These are phyloP conservation scores for Amyloporia xantha DNA, from an alignment of 768 basidiomycete species.

Conservation along the genomic window DNA sequence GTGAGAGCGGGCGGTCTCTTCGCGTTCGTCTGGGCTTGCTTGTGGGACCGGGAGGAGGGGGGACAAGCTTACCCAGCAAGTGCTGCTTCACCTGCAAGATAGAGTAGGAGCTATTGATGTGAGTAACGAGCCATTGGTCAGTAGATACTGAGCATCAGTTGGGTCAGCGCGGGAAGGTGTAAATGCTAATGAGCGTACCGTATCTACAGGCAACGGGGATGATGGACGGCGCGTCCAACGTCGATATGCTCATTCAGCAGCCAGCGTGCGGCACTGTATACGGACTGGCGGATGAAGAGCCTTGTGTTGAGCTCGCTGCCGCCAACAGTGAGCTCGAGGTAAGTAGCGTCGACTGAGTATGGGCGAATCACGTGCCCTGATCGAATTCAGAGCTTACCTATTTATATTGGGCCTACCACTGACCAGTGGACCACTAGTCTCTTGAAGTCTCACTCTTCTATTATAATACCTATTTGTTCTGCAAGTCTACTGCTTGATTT, in stretches of 20 bases:
- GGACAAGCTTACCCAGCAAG: constrained; percentile 53
- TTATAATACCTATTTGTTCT: no score
- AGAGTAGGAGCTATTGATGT: constrained; percentile 54
- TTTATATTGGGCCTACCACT: no score
- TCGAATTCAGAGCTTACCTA: no score
- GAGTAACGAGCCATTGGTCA: constrained; percentile 76
- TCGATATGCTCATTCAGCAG: neutral
- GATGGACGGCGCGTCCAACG: neutral
- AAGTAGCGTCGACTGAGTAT: no score
- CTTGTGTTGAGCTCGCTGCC: no score
- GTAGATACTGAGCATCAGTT: constrained; percentile 40
- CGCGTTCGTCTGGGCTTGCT: constrained; percentile 10
- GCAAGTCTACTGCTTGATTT: no score
- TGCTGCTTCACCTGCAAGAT: constrained; percentile 57
- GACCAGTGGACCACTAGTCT: no score
- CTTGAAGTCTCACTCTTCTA: no score
- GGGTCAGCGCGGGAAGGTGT: neutral
- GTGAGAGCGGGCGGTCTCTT: constrained; percentile 43
- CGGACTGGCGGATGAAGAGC: no score
- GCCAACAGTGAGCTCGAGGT: no score
- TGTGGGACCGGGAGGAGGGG: constrained; percentile 19
- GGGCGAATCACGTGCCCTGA: no score
- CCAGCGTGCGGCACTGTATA: no score
- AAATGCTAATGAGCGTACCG: constrained; percentile 2
- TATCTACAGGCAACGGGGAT: constrained; percentile 9